Percentiles rank a stretch among this genome's conserved stretches.
phyloP scores from a whole-genome alignment of 1,139 yeast species.

The Saccharomyces hybrid region DNA sequence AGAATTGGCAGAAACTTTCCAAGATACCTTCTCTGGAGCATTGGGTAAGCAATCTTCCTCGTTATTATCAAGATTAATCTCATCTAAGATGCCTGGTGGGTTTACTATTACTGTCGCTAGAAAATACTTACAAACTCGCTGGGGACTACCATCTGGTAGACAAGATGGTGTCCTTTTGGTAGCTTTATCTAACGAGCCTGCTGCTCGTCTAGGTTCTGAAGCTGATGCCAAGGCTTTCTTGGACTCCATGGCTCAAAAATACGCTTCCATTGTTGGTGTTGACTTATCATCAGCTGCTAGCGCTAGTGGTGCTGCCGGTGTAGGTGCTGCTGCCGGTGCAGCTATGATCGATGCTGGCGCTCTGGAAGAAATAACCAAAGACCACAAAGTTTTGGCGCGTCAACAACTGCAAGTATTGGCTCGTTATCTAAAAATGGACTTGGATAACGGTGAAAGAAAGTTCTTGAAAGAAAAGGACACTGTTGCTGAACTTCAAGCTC shows the following conservation, averaged over 20 bases:
- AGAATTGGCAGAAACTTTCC: conserved; percentile 92
- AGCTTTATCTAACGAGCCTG: conserved; percentile 86
- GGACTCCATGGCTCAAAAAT: conserved; percentile 73
- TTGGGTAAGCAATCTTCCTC: conserved; percentile 92
- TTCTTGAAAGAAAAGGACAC: conserved; percentile 85
- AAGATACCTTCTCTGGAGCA: conserved; percentile 78
- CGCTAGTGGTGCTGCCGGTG: conserved; percentile 43
- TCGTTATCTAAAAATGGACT: conserved; percentile 84
- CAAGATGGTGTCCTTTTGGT: conserved; percentile 81
- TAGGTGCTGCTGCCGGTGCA: conserved; percentile 65
- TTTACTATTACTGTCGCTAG: conserved; percentile 86
- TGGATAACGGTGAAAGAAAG: conserved; percentile 84
- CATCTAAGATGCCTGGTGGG: conserved; percentile 99
- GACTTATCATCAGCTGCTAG: conserved; percentile 57
- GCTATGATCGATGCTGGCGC: conserved; percentile 95
- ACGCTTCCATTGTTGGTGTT: conserved; percentile 76
- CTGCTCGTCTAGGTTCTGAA: conserved; percentile 77
- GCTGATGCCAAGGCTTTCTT: conserved; percentile 84
- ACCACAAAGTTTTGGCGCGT: conserved; percentile 79
- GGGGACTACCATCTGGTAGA: conserved; percentile 89
- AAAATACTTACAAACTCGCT: conserved; percentile 81
- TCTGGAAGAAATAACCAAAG: conserved; percentile 86
- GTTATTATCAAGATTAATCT: conserved; percentile 79
- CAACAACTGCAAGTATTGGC: conserved; percentile 95
- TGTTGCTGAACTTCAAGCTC: conserved; percentile 71